A percentile compares a stretch with the other conserved stretches of the same genome.
Conservation (phyloP, 2,329 filamentous ascomycete species). For the Metarhizium brunneum region DNA sequence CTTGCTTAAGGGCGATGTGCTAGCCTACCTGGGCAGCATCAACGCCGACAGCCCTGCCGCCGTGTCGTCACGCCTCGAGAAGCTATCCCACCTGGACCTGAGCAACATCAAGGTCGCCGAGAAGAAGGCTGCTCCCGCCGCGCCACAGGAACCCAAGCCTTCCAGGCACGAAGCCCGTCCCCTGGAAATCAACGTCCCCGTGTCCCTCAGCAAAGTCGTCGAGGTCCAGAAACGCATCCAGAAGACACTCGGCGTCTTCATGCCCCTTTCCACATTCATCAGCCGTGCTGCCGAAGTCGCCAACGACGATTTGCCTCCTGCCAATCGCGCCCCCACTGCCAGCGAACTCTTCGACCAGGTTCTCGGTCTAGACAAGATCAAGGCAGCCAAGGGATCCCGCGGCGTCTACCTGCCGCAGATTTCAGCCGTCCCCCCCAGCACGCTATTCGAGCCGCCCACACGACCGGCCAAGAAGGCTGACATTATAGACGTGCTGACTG, state of each 20-base stretch:
- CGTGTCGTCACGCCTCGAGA: conserved; percentile 61
- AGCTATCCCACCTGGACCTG: conserved; percentile 78
- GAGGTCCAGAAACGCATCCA: conserved; percentile 75
- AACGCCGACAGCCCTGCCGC: conserved; percentile 60
- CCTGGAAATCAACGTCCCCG: conserved; percentile 58
- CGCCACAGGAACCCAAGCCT: conserved; percentile 27
- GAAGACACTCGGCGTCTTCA: conserved; percentile 64
- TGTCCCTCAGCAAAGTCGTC: conserved; percentile 71
- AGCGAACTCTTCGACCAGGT: conserved; percentile 87
- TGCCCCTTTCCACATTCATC: conserved; percentile 83
- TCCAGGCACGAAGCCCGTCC: conserved; percentile 35
- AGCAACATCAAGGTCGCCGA: conserved; percentile 84
- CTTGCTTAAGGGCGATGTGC: conserved; percentile 88
- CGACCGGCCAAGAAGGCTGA: conserved; percentile 40
- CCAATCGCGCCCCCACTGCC: conserved; percentile 51
- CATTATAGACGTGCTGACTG: conserved; percentile 69
- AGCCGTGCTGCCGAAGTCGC: conserved; percentile 75
- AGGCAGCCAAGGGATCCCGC: conserved; percentile 41
- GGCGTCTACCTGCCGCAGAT: conserved; percentile 67
- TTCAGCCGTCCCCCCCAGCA: conserved; percentile 40
- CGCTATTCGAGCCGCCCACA: conserved; percentile 23
- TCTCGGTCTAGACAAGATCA: conserved; percentile 54
- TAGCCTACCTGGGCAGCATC: conserved; percentile 79
- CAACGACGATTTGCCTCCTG: conserved; percentile 74
- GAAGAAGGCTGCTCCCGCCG: conserved; percentile 32